Conservation (phyloP, 2,329 filamentous ascomycete genomes). For the Fusarium agapanthi region DNA sequence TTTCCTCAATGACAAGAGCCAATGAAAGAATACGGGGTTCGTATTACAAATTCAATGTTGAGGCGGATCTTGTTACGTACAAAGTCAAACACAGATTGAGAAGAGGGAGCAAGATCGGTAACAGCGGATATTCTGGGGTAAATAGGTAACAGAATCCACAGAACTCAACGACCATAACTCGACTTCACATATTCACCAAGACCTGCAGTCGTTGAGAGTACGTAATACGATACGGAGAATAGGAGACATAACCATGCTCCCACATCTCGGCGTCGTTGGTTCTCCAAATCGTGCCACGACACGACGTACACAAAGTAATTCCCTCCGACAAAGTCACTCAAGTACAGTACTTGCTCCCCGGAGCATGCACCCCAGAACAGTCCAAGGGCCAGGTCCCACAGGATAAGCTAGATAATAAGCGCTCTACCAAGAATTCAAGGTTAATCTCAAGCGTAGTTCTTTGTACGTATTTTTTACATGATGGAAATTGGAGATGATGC, state of each 20-base stretch:
- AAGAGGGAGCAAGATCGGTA: not conserved
- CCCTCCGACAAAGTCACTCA: conserved; percentile 17
- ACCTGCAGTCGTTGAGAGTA: not conserved
- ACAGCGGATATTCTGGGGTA: conserved; percentile 6
- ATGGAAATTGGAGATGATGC: conserved; percentile 38
- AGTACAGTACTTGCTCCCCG: conserved; percentile 26
- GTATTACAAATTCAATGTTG: not conserved
- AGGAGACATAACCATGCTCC: not conserved
- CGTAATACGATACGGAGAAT: not conserved
- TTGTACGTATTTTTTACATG: conserved; percentile 40
- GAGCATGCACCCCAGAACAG: conserved; percentile 28
- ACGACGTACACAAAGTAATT: not conserved
- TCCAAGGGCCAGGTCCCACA: not conserved
- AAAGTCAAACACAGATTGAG: conserved; percentile 8
- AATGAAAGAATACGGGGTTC: not conserved
- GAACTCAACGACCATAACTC: not conserved
- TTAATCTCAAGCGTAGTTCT: conserved; percentile 26
- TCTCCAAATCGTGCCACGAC: conserved; percentile 1
- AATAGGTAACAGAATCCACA: not conserved
- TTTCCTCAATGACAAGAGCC: not conserved
- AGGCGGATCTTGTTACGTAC: conserved; percentile 27
- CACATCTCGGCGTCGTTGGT: not conserved
- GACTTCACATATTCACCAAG: not conserved
- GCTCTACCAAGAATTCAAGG: conserved; percentile 7
- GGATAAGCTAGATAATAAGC: conserved; percentile 13